Evolutionary conservation across 2,329 filamentous ascomycete genomes (phyloP).

Genomic region (Polytolypa hystricis): DNA sequence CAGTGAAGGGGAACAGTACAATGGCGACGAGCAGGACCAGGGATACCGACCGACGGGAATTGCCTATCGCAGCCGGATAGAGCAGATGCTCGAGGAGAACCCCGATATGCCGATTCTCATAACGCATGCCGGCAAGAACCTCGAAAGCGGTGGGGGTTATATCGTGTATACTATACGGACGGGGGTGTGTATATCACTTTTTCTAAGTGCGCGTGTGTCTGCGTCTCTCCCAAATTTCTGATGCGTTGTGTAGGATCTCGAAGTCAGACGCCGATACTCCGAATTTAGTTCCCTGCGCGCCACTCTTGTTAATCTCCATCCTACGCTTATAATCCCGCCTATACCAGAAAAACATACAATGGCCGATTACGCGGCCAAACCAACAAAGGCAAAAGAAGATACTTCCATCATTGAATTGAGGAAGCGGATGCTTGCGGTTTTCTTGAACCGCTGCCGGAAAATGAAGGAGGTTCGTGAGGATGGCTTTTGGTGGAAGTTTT

Average conservation of each 20-base stretch:
- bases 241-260: constrained; percentile 58
- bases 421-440: constrained; percentile 94
- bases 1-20: constrained; percentile 29
- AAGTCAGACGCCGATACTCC: constrained; percentile 89
- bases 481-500: constrained; percentile 93
- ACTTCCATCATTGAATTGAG: constrained; percentile 91
- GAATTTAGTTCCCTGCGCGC: constrained; percentile 88
- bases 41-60: constrained; percentile 56
- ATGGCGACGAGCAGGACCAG: constrained; percentile 39
- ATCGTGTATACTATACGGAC: constrained; percentile 97
- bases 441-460: constrained; percentile 80
- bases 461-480: constrained; percentile 91
- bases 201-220: no score
- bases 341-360: constrained; percentile 99
- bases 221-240: constrained; percentile 1
- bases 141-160: constrained; percentile 80
- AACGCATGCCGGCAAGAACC: constrained; percentile 88
- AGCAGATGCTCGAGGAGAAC: constrained; percentile 95
- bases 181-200: constrained; percentile 53
- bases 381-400: constrained; percentile 96
- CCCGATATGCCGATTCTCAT: constrained; percentile 84
- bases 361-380: constrained; percentile 96
- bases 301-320: constrained; percentile 81
- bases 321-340: constrained; percentile 87
- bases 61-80: constrained; percentile 87